Percentiles rank a stretch among this genome's conserved stretches.
phyloP scores from a whole-genome alignment of 2,329 filamentous ascomycete species.

The Hypomyces perniciosus region DNA sequence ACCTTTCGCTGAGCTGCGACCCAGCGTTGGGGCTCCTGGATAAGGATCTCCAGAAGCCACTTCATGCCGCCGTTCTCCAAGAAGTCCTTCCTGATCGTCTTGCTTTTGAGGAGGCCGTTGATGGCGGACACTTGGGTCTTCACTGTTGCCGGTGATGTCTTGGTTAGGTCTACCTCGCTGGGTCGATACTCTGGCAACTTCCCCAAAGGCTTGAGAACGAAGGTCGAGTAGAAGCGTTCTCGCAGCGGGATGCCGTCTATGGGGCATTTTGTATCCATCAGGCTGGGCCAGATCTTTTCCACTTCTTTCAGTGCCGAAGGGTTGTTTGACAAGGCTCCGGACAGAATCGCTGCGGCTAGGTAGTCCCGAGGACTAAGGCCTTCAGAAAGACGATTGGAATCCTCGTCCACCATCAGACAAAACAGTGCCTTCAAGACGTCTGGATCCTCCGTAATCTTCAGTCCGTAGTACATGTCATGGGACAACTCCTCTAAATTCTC shows the following conservation, averaged over 20 bases:
- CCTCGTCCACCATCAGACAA: constrained; percentile 42
- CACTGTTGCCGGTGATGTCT: constrained; percentile 22
- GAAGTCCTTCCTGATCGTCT: constrained; percentile 49
- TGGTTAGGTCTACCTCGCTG: constrained; percentile 21
- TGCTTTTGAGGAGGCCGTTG: constrained; percentile 50
- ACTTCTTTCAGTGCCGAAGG: constrained; percentile 52
- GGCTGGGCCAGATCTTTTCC: constrained; percentile 39
- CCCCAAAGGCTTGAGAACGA: constrained; percentile 20
- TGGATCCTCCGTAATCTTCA: constrained; percentile 53
- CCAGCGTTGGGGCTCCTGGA: constrained; percentile 42
- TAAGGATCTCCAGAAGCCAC: constrained; percentile 47
- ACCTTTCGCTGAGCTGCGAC: constrained; percentile 47
- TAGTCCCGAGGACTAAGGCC: constrained; percentile 36
- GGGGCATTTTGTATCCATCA: constrained; percentile 35
- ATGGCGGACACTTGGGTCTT: constrained; percentile 45
- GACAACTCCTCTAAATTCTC: constrained; percentile 56
- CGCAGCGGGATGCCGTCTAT: constrained; percentile 25
- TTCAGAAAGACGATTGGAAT: constrained; percentile 19
- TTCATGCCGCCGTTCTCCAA: constrained; percentile 48
- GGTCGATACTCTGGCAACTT: neutral
- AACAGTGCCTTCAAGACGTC: constrained; percentile 50
- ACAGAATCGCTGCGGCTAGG: constrained; percentile 52
- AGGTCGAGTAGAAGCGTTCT: constrained; percentile 36
- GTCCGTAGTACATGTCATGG: constrained; percentile 65
- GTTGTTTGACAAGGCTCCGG: constrained; percentile 59